phyloP scores from a whole-genome alignment of 1,284 basidiomycete species.

The Malassezia globosa region DNA sequence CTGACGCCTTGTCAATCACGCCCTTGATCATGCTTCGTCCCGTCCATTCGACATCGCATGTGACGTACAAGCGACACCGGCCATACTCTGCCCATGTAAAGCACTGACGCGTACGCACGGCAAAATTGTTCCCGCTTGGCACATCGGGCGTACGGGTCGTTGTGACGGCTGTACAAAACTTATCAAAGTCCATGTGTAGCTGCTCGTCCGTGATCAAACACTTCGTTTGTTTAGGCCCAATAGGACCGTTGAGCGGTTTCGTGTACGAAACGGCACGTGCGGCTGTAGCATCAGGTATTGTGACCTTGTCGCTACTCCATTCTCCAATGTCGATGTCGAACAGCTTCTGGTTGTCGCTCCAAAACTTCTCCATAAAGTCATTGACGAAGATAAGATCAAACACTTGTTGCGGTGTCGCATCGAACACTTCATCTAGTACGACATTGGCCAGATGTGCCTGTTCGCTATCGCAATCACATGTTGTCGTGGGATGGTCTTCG shows the following conservation, averaged over 20 bases:
- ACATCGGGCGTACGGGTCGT: conserved; percentile 90
- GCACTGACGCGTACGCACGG: conserved; percentile 85
- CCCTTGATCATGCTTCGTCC: conserved; percentile 92
- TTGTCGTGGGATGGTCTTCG: conserved; percentile 52
- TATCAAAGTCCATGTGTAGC: conserved; percentile 68
- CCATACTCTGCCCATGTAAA: conserved; percentile 80
- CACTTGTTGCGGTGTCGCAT: conserved; percentile 83
- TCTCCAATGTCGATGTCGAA: conserved; percentile 46
- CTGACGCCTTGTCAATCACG: conserved; percentile 79
- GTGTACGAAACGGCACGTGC: conserved; percentile 85
- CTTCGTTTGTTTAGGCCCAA: conserved; percentile 89
- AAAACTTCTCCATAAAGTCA: conserved; percentile 88
- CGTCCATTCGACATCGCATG: conserved; percentile 87
- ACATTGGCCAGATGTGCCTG: conserved; percentile 64
- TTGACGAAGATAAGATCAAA: conserved; percentile 93
- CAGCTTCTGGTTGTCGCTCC: conserved; percentile 77
- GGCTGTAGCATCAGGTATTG: background rate
- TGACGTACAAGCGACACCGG: conserved; percentile 68
- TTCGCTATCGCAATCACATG: conserved; percentile 63
- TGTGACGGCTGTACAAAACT: conserved; percentile 70
- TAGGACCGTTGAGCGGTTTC: conserved; percentile 73
- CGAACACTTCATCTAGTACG: conserved; percentile 67
- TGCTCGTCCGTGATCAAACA: conserved; percentile 83
- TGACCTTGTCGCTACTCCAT: conserved; percentile 49
- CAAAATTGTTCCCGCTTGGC: conserved; percentile 78